Evolutionary conservation across 176 grass and related monocot genomes (phyloP).

Genomic region (Carex cristatella): DNA sequence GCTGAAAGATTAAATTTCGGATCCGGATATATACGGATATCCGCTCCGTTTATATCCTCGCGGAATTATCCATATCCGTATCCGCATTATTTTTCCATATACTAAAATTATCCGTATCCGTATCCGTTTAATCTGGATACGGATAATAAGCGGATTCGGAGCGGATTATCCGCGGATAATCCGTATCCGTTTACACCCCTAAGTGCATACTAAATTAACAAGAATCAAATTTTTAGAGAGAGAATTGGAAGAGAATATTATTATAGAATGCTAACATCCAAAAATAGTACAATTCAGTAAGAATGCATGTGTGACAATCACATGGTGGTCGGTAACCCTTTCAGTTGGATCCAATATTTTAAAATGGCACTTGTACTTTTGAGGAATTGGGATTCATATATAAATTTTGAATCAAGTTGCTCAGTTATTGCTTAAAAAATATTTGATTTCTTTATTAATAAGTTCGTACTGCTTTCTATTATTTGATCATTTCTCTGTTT

Average conservation of each 20-base stretch:
- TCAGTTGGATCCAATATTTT: constrained; percentile 19
- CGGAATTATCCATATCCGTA: no score
- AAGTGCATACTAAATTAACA: neutral
- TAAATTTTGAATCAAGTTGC: neutral
- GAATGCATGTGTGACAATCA: constrained; percentile 25
- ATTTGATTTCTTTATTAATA: neutral
- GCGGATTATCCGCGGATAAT: no score
- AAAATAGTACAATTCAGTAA: constrained; percentile 26
- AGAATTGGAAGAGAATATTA: constrained; percentile 7
- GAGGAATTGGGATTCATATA: neutral
- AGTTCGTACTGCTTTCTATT: neutral
- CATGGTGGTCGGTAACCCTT: constrained; percentile 17
- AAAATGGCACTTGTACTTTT: neutral
- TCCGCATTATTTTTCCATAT: no score
- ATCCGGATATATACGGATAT: no score
- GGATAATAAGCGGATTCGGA: no score
- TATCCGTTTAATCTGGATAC: no score
- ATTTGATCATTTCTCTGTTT: neutral
- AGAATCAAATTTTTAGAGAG: neutral
- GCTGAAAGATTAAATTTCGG: no score
- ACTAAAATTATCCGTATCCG: no score
- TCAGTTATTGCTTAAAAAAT: neutral
- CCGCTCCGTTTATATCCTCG: no score
- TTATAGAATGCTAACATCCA: constrained; percentile 19
- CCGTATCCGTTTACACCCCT: no score